phyloP scores from a whole-genome alignment of 2,329 filamentous ascomycete species.

The Nectriaceae sp. region DNA sequence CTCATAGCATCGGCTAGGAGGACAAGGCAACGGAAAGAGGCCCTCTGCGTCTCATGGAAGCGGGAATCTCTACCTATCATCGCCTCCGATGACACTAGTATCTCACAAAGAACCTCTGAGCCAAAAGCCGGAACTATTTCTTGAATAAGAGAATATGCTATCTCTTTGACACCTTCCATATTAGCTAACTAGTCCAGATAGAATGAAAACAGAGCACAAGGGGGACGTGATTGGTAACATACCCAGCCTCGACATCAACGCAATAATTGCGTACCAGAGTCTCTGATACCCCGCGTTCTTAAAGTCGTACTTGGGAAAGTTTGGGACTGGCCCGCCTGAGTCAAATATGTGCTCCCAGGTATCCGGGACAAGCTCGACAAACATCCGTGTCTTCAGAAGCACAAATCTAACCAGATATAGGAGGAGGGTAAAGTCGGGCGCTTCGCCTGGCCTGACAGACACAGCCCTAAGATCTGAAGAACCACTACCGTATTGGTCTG shows the following conservation, averaged over 20 bases:
- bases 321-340: too few species aligned
- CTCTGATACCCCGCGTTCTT: not conserved
- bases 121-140: not conserved
- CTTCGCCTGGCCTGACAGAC: too few species aligned
- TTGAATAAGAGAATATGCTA: not conserved
- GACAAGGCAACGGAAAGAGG: not conserved
- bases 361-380: not conserved
- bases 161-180: not conserved
- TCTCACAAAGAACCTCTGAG: not conserved
- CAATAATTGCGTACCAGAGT: not conserved
- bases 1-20: not conserved
- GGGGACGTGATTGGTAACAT: not conserved
- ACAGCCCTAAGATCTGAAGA: too few species aligned
- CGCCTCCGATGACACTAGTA: not conserved
- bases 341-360: too few species aligned
- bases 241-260: not conserved
- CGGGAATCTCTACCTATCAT: not conserved
- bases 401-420: not conserved
- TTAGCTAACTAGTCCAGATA: not conserved
- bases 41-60: not conserved
- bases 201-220: not conserved
- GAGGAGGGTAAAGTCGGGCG: too few species aligned
- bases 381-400: not conserved
- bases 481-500: too few species aligned
- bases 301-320: not conserved